phyloP scores from a whole-genome alignment of 805 yeast genomes.

The Ogataea ganodermae region DNA sequence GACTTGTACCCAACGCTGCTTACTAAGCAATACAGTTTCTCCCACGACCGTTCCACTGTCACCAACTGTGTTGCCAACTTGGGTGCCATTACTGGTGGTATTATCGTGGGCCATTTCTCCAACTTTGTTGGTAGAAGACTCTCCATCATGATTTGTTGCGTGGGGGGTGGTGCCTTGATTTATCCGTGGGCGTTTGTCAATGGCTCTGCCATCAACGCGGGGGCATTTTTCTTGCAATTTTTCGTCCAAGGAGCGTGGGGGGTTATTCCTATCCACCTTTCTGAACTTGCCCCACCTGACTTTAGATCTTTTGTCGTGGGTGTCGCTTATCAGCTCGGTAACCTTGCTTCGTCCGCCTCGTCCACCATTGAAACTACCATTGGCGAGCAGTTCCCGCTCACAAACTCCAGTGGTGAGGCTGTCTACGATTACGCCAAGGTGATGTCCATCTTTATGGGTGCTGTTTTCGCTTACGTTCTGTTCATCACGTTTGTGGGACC shows the following conservation, averaged over 20 bases:
- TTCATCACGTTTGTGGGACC: slow-evolving; percentile 59
- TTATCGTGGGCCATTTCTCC: slow-evolving; percentile 54
- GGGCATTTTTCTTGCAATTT: slow-evolving; percentile 61
- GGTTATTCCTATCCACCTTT: slow-evolving; percentile 60
- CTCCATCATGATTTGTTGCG: slow-evolving; percentile 51
- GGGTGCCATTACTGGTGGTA: slow-evolving; percentile 61
- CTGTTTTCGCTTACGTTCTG: slow-evolving; percentile 56
- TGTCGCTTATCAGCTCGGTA: slow-evolving; percentile 67
- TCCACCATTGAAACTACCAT: slow-evolving; percentile 69
- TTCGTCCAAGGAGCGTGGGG: slow-evolving; percentile 75
- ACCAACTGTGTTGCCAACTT: slow-evolving; percentile 58
- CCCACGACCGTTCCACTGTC: slow-evolving; percentile 49
- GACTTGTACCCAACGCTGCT: slow-evolving; percentile 61
- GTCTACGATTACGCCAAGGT: slow-evolving; percentile 56
- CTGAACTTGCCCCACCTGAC: slow-evolving; percentile 63
- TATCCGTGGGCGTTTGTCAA: slow-evolving; percentile 63
- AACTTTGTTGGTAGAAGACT: slow-evolving; percentile 59
- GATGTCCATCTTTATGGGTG: slow-evolving; percentile 68
- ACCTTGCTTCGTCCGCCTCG: slow-evolving; percentile 64
- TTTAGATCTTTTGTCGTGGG: slow-evolving; percentile 66
- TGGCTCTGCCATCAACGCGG: slow-evolving; percentile 52
- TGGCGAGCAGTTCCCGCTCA: slow-evolving; percentile 55
- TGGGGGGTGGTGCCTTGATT: slow-evolving; percentile 59
- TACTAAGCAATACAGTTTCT: slow-evolving; percentile 45
- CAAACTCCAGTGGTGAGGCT: slow-evolving; percentile 31